A percentile compares a stretch with the other conserved stretches of the same genome.
phyloP scores from a whole-genome alignment of 225 moss, liverwort and hornwort genomes.

The Rhytidiadelphus loreus region DNA sequence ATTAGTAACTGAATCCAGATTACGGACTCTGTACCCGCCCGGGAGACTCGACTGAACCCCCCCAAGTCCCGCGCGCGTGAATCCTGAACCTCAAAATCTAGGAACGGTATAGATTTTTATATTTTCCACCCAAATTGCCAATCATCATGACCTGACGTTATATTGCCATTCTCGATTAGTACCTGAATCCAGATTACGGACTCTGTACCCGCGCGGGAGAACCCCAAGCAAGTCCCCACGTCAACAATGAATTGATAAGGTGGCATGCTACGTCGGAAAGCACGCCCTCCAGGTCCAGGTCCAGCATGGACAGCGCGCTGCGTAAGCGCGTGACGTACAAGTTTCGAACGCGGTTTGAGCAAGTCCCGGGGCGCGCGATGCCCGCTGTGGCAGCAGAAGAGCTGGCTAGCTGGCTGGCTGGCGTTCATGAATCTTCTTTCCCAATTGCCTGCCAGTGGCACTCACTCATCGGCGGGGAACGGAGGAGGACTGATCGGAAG shows the following conservation, averaged over 20 bases:
- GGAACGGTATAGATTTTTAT: accelerated
- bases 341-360: not conserved
- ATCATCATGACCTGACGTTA: not conserved
- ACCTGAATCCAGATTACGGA: not conserved
- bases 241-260: not conserved
- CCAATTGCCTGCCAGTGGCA: not conserved
- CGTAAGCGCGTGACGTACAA: not conserved
- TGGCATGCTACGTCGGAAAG: not conserved
- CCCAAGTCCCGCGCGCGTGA: not conserved
- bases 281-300: not conserved
- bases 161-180: not conserved
- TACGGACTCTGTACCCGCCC: not conserved
- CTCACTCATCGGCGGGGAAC: not conserved
- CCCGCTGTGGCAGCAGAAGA: not conserved
- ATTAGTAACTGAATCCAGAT: not conserved
- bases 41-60: not conserved
- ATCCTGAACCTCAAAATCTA: not conserved
- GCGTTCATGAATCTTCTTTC: not conserved
- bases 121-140: not conserved
- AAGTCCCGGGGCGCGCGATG: constrained; percentile 6
- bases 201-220: not conserved
- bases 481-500: not conserved
- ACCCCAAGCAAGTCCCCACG: not conserved
- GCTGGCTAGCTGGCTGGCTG: not conserved
- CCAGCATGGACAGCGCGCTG: constrained; percentile 3